Conservation (phyloP, 257 asterid species). For the Lantana camara region DNA sequence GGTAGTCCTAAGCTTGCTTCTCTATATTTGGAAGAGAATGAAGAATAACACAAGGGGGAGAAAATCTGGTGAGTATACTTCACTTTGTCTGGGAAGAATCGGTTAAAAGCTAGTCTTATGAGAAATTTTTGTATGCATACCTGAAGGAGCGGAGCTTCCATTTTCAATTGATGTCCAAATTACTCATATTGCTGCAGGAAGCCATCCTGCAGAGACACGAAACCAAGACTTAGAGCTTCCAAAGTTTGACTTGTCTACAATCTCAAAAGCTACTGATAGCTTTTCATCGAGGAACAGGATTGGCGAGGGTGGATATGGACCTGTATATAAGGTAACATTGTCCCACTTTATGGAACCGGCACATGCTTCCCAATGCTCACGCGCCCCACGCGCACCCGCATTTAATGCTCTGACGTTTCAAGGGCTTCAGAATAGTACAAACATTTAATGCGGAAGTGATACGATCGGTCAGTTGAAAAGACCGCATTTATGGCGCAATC, state of each 20-base stretch:
- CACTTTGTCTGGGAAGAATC: neutral
- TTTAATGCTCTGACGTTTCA: too few relatives aligned
- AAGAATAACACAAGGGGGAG: neutral
- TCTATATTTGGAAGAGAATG: constrained; percentile 2
- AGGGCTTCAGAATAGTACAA: too few relatives aligned
- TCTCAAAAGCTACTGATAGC: neutral
- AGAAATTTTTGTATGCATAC: too few relatives aligned
- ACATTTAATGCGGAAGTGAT: too few relatives aligned
- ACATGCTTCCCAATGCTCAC: too few relatives aligned
- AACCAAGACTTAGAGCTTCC: constrained; percentile 1
- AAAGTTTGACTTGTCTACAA: neutral
- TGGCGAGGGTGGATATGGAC: constrained; percentile 16
- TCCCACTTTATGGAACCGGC: too few relatives aligned
- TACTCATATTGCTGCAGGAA: neutral
- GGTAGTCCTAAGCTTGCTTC: neutral
- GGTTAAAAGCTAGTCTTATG: neutral
- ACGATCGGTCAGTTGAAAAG: too few relatives aligned
- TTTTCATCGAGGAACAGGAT: neutral
- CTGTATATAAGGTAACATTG: constrained; percentile 2
- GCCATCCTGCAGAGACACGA: neutral
- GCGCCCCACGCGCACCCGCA: too few relatives aligned
- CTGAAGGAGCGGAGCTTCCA: too few relatives aligned
- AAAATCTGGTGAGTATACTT: too few relatives aligned
- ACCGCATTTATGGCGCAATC: too few relatives aligned
- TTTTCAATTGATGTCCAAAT: too few relatives aligned